Conservation (phyloP, 352 stramenopile species). For the Saprolegnia parasitica region DNA sequence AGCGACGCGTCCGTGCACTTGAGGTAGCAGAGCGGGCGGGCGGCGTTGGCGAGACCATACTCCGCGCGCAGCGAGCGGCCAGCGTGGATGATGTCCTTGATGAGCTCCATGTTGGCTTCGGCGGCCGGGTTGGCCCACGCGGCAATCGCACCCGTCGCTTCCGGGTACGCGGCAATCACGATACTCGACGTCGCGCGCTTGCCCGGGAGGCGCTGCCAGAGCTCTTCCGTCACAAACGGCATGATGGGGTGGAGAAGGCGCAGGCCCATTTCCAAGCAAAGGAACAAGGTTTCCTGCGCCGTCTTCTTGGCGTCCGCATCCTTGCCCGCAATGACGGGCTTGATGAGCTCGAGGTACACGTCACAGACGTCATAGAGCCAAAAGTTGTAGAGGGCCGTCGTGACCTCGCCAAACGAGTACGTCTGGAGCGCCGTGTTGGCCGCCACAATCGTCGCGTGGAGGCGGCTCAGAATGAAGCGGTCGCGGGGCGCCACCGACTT, state of each 20-base stretch:
- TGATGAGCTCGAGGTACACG: slow-evolving; percentile 87
- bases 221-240: slow-evolving; percentile 99
- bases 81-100: slow-evolving; percentile 88
- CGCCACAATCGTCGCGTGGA: slow-evolving; percentile 51
- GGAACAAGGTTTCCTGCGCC: slow-evolving; percentile 90
- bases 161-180: slow-evolving; percentile 73
- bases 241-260: slow-evolving; percentile 98
- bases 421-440: slow-evolving; percentile 43
- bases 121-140: slow-evolving; percentile 71
- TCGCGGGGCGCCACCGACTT: slow-evolving; percentile 39
- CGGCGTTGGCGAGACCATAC: slow-evolving; percentile 29
- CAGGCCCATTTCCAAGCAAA: slow-evolving; percentile 93
- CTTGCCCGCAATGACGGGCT: slow-evolving; percentile 51
- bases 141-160: slow-evolving; percentile 61
- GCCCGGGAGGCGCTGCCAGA: slow-evolving; percentile 88
- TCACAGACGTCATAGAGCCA: slow-evolving; percentile 85
- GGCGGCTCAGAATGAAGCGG: slow-evolving; percentile 79
- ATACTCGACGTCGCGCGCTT: slow-evolving; percentile 52
- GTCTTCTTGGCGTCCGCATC: slow-evolving; percentile 67
- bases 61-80: slow-evolving; percentile 88
- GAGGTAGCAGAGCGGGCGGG: slow-evolving; percentile 80
- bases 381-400: slow-evolving; percentile 60
- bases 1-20: slow-evolving; percentile 80
- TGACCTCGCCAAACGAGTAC: background rate
- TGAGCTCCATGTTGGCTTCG: slow-evolving; percentile 86